Base-by-base conservation (phyloP, 2,329 filamentous ascomycete species). In the Trichoderma sp. region DNA sequence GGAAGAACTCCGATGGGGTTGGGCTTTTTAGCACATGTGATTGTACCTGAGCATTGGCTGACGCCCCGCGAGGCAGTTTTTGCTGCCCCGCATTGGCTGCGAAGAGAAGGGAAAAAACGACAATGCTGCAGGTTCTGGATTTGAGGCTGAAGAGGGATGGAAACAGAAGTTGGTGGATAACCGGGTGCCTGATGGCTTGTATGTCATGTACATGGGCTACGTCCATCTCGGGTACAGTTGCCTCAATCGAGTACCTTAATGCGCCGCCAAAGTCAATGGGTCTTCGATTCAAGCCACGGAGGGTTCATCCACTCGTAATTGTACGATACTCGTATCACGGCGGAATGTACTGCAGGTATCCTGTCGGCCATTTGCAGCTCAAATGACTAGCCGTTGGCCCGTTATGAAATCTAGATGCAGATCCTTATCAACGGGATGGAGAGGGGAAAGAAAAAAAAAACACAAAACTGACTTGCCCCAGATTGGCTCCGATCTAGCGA, bases 1-100 rank as follows among this genome's bases (percentile, higher is more conserved):
- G 63, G 28, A 50, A 55, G 43, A 65, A 32, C n/a, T 55, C n/a
- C 28, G 43, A 55, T 20, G 43, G 7, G 30, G 28, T 26, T 55
- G 39, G 28, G 43, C 28, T 34, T 6, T n/a, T 53, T 53, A 30
- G 43, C 12, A 55, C 36, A 11, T 64, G 47, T 28, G 39, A 30
- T 39, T 47, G 50, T 26, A 26, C 20, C 47, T 53, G 30, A 36
- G 28, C 5, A 23, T 34, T 7, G 15, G 8, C 13, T 13, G 59
- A 68, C 15, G 17, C 53, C 65, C 65, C 53, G 65, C 65, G 53
- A 68, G 65, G 65, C 65, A 68, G 65, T 59, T 32, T 59, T 59
- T 32, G 34, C 7, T 23, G 53, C 65, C 65, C 65, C 65, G 53
- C 65, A 68, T 68, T 47, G 65, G 12, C 4, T 47, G 26, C 6